phyloP scores from a whole-genome alignment of 768 basidiomycete genomes.

The Erythrobasidium yunnanense region DNA sequence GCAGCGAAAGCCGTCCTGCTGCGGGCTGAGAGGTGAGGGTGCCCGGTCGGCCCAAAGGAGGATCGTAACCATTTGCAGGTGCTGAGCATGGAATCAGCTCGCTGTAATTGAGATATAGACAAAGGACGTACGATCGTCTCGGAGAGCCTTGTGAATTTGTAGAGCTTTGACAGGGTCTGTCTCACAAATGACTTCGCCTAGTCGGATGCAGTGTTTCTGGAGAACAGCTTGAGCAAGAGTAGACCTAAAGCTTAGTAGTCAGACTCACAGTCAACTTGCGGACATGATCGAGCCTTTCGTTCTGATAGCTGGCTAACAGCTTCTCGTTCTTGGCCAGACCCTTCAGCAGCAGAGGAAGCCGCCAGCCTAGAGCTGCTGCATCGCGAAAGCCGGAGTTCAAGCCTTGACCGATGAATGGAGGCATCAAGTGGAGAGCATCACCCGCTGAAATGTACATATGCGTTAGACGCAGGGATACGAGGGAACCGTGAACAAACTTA shows the following conservation, averaged over 20 bases:
- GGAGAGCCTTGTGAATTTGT: background rate
- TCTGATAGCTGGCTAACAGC: background rate
- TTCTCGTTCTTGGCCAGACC: background rate
- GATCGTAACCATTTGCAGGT: conserved; percentile 10
- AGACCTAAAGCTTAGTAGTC: no score
- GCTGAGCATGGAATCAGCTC: background rate
- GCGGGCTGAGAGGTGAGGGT: background rate
- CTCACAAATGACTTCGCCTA: conserved; percentile 17
- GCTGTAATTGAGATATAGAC: background rate
- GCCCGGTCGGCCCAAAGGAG: background rate
- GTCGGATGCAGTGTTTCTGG: background rate
- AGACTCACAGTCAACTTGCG: background rate
- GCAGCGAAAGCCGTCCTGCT: background rate
- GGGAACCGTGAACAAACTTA: background rate
- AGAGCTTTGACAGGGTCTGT: background rate
- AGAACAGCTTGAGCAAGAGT: no score
- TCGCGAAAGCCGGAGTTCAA: conserved; percentile 9
- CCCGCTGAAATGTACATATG: background rate
- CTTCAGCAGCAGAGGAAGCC: background rate
- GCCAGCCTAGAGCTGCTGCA: conserved; percentile 5
- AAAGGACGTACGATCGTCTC: background rate
- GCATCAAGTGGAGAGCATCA: conserved; percentile 9
- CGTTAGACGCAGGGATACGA: no score
- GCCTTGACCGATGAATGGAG: conserved; percentile 11
- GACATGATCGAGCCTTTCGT: background rate